Evolutionary conservation across 768 basidiomycete genomes (phyloP), one percentile per base, ranked within the genome.

Genomic region (Neoboletus brunneissimus): DNA sequence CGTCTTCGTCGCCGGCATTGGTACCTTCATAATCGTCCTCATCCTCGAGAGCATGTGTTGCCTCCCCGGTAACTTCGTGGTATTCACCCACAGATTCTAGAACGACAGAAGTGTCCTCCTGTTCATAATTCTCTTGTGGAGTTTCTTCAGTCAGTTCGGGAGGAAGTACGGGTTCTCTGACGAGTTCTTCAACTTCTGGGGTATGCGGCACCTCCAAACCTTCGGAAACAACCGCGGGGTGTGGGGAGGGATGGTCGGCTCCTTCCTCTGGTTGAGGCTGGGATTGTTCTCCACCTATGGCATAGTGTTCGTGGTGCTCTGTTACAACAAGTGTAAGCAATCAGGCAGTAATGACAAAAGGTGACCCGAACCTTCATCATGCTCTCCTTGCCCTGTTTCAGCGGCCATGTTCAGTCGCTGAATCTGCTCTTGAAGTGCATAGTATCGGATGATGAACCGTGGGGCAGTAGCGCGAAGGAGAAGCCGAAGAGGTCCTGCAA

Each of bases 381-480:
- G 63, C 55, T 64, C 63, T 50, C 43, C 61, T 49, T 60, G 56
- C 10, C 20, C 55, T 11, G 50, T n/a, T 32, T 60, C 70, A 7
- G 51, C 55, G 23, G 55, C 58, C 27, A 73, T n/a, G 23, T 71
- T 68, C n/a, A 77, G 55, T 29, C 74, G 69, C 23, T 73, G 69
- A 54, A 87, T 72, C 56, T 85, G 79, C 35, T 83, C 82, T 66
- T 86, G 85, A 40, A 90, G 75, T 35, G 76, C 64, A 54, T 83
- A 84, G 64, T 86, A 90, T 46, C 85, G 85, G 29, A 78, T 70
- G 41, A 87, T 86, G 59, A 90, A 89, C 47, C 88, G 80, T 34
- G 88, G 84, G 0, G 69, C 58, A 31, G 69, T 62, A 10, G 75
- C 64, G 48, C 75, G 79, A 44, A 89, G 69, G 50, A 76, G 77